Evolutionary conservation across 139 green algal genomes (phyloP), one percentile per base, ranked within the genome.

Genomic region (Chlamydomonas applanata): DNA sequence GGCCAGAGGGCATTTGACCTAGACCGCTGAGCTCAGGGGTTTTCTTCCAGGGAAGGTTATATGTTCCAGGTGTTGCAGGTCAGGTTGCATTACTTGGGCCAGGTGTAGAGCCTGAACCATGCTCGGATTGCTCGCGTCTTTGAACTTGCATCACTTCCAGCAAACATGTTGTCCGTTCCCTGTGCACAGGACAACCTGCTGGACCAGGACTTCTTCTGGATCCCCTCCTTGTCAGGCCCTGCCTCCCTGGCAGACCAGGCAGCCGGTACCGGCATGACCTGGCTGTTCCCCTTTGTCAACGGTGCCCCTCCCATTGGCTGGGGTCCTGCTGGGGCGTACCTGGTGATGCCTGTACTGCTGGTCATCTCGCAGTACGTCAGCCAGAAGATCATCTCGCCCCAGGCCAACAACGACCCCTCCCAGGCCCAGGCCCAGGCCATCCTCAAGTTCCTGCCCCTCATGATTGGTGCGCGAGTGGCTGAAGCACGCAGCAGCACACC

Each of bases 381-480:
- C 49, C 92, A 97, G 73, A 92, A 91, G 71, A 91, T 97, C 49
- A 86, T 97, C 22, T 81, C 61, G 11, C 76, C 79, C 65, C 79
- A 36, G 61, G n/a, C 27, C 29, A 52, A 35, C 57, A 75, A 89
- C 22, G 91, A 96, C 80, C 86, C 87, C 1, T 56, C 81, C n/a
- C 84, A 92, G 78, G 75, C 93, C 79, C 81, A 91, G 74, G 86
- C 79, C 25, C 90, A 97, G 66, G 85, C 83, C 49, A 97, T 99
- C 72, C 88, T 99, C 52, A 96, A 98, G 78, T 97, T 99, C 83
- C 85, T 99, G 62, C 96, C 96, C 9, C 76, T 99, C 61, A 97
- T 99, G 90, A 94, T 98, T 66, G 93, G 91, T 94, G 77, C 65
- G 87, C 24, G 64, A n/a, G 29, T n/a, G n/a, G n/a, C n/a, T n/a